Evolutionary conservation across 73 alveolate species (phyloP).

Genomic region (Durusdinium trenchii): DNA sequence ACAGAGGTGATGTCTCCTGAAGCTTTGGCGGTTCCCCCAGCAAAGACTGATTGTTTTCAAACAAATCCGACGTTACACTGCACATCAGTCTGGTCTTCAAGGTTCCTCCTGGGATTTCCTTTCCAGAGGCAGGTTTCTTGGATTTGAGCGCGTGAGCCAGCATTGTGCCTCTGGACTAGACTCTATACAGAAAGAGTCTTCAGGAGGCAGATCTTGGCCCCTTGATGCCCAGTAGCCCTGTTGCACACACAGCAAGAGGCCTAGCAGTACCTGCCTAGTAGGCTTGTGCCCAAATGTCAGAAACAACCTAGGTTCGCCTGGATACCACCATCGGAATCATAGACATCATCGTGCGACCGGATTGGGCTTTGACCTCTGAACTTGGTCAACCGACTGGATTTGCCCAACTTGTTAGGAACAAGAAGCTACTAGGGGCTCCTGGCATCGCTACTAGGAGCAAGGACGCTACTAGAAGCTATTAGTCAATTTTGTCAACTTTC

Average conservation of each 20-base stretch:
- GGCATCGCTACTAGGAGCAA: too few species aligned
- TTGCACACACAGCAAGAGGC: slow-evolving; percentile 47
- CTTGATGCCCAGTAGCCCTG: slow-evolving; percentile 71
- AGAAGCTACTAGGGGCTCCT: too few species aligned
- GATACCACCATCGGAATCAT: slow-evolving; percentile 76
- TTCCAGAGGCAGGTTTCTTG: not conserved
- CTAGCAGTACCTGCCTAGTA: not conserved
- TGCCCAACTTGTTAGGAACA: too few species aligned
- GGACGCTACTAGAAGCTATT: too few species aligned
- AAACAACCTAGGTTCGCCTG: slow-evolving; percentile 29
- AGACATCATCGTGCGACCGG: slow-evolving; percentile 86
- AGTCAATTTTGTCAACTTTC: not conserved
- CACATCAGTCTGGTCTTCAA: not conserved
- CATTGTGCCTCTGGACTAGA: not conserved
- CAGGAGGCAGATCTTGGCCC: slow-evolving; percentile 89
- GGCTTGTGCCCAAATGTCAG: not conserved
- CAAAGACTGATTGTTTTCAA: too few species aligned
- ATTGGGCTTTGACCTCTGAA: slow-evolving; percentile 48
- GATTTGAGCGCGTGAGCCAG: not conserved
- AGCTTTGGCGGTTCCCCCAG: too few species aligned
- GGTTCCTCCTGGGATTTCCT: slow-evolving; percentile 52
- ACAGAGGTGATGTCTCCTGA: too few species aligned
- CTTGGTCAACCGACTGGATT: not conserved
- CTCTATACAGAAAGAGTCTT: not conserved
- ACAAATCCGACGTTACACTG: too few species aligned